Evolutionary conservation across 2,329 filamentous ascomycete genomes (phyloP), one percentile per base, ranked within the genome.

Genomic region (Cryphonectria nitschkei): DNA sequence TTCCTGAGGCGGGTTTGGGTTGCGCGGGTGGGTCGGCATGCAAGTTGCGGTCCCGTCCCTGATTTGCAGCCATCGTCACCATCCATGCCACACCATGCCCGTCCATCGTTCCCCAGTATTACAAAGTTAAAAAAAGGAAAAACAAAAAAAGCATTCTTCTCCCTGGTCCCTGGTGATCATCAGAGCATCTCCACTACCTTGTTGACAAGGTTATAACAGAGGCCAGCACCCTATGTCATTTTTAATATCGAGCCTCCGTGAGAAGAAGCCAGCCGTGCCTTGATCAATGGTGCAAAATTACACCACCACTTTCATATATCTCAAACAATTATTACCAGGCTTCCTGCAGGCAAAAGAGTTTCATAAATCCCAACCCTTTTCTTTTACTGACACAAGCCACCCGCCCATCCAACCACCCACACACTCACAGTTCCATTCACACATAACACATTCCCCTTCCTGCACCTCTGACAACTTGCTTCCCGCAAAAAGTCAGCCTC

Each of bases 301-400:
- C 58, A 32, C 32, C 32, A 61, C 32, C 58, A 22, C 32, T n/a
- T 61, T 61, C 58, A 61, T 61, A 39, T 37, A 61, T n/a, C 58
- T 61, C 32, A 61, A 61, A 61, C 58, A 16, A 19, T 26, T 39
- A 37, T 5, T 13, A 22, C 34, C 32, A 6, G 34, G 32, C 58
- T 22, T 37, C 34, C n/a, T 61, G 58, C 58, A 61, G 32, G 58
- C n/a, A 61, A 19, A 34, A 19, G 58, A 39, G 58, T 61, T 61
- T 61, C 58, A 61, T 19, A 2, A 2, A 61, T 0, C 19, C 58
- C 34, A 22, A 11, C 7, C 8, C 39, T 9, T 50, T 50, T n/a
- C 26, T n/a, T 34, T 37, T 4, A 19, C 32, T 61, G 34, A 39
- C 58, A 39, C 8, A n/a, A 50, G 22, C 46, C 22, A 50, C 4